Base-by-base conservation (phyloP, 805 yeast genomes). In the Scheffersomyces ergatensis region DNA sequence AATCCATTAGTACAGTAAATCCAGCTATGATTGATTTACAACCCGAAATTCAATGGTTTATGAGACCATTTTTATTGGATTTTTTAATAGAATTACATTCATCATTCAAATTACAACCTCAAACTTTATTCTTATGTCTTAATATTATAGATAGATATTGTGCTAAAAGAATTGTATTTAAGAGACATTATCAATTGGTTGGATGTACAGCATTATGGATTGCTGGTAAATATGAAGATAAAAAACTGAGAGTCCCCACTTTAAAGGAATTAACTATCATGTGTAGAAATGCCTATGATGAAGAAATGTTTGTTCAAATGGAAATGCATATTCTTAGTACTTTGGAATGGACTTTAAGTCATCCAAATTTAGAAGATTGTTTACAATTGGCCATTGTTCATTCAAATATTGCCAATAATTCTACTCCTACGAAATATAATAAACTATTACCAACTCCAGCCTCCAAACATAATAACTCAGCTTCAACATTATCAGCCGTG, bases 261-360 rank as follows among this genome's bases (percentile, higher is more conserved):
- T 62, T 78, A 37, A 64, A 70, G 36, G 83, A 78, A 50, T 60
- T 78, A 46, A 62, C 76, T 9, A 58, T 72, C 41, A 77, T 78
- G 82, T 78, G 82, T 48, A 67, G 82, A 34, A 74, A 72, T 50
- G 81, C 80, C 14, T 78, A 77, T 50, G 83, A 78, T 43, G 76
- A 71, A 46, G 76, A 71, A 44, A 72, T 72, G 77, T 70, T 70
- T 44, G 58, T 69, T 21, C 76, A 70, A 51, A 70, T 70, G 76
- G 95, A 85, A 61, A 68, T 78, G 51, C 92, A 85, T 55, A 80
- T 83, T 42, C 69, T 83, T 56, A 72, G 76, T 47, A 85, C 85
- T 4, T 74, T 89, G 53, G 75, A 69, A 42, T 70, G 76, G 76
- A 58, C 57, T 38, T 54, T 70, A 36, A 70, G 74, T 26, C 75